phyloP scores from a whole-genome alignment of 371 early-diverging fungal species.

The Apophysomyces ossiformis region DNA sequence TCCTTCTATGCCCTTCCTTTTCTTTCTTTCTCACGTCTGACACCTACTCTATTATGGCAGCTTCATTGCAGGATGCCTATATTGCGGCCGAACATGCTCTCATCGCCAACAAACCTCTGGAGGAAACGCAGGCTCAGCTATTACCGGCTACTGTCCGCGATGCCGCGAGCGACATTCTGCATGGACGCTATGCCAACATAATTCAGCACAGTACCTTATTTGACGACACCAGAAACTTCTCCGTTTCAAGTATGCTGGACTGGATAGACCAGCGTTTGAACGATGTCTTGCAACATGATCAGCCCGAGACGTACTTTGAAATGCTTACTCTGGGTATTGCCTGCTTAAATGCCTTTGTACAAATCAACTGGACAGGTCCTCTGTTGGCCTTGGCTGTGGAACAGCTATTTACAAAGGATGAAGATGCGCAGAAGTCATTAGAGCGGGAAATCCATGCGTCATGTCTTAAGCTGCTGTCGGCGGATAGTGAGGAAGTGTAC shows the following conservation, averaged over 20 bases:
- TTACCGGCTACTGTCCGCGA: conserved; percentile 12
- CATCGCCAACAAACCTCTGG: conserved; percentile 20
- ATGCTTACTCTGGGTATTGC: conserved; percentile 60
- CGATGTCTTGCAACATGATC: conserved; percentile 14
- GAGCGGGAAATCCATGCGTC: conserved; percentile 34
- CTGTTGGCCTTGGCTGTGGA: conserved; percentile 47
- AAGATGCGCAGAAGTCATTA: conserved; percentile 22
- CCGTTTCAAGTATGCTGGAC: conserved; percentile 24
- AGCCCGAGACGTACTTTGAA: conserved; percentile 16
- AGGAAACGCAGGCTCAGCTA: conserved; percentile 12
- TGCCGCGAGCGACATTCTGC: conserved; percentile 24
- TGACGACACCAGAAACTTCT: conserved; percentile 16
- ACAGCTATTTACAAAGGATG: conserved; percentile 25
- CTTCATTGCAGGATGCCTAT: conserved; percentile 12
- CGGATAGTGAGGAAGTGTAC: conserved; percentile 88
- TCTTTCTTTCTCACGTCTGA: not conserved
- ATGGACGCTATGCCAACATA: conserved; percentile 39
- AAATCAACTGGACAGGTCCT: conserved; percentile 76
- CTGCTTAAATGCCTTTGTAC: conserved; percentile 65
- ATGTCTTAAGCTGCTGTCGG: conserved; percentile 57
- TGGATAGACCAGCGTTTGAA: conserved; percentile 28
- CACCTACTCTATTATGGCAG: not conserved
- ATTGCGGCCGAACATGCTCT: conserved; percentile 21
- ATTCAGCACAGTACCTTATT: conserved; percentile 34
- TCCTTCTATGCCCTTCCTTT: not conserved